Base-by-base conservation (phyloP, 192 early-diverging fungal genomes). In the Lunasporangiospora selenospora region DNA sequence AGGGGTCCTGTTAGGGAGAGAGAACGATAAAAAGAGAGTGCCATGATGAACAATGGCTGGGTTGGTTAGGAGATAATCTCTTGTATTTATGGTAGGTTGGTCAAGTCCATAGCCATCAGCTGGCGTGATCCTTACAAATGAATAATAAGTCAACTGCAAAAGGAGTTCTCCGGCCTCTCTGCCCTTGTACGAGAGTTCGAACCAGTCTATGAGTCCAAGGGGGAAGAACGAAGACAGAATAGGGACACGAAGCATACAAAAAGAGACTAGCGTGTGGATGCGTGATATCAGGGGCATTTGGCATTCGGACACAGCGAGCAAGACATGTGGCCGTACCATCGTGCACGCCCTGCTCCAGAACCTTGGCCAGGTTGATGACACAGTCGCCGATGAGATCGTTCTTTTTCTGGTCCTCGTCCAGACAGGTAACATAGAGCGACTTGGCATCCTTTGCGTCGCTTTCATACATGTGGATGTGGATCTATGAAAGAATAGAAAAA, bases 361-460 rank as follows among this genome's bases (percentile, higher is more conserved):
- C 82, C 30, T 70, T 66, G 24, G 75, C 30, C 21, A 86, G 52
- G 58, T 86, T 81, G 48, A 86, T 62, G 11, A 75, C 75, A 48
- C 75, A 56, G 29, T 84, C 82, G 8, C 80, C 78, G 47, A 86
- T 82, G 42, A 86, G 55, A 33, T 80, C 80, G 39, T 78, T 71
- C 43, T 84, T 80, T 37, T 82, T 57, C 18, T 69, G 62, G 60
- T 86, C 84, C 30, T 86, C 84, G 53, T 82, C 80, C 55, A 75
- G 62, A 16, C 80, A 53, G 3, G 80, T 78, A 15, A 80, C 75
- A 52, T 62, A 71, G 19, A 71, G 58, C 3, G 67, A 71, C 31
- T 23, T 62, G 18, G 55, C 62, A 65, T 77, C 54, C 51, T 79
- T 58, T 8, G 69, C 78, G 29, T 81, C 80, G 34, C 75, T 75